Evolutionary conservation across 2,329 filamentous ascomycete species (phyloP).

Genomic region (Periconia sp.): DNA sequence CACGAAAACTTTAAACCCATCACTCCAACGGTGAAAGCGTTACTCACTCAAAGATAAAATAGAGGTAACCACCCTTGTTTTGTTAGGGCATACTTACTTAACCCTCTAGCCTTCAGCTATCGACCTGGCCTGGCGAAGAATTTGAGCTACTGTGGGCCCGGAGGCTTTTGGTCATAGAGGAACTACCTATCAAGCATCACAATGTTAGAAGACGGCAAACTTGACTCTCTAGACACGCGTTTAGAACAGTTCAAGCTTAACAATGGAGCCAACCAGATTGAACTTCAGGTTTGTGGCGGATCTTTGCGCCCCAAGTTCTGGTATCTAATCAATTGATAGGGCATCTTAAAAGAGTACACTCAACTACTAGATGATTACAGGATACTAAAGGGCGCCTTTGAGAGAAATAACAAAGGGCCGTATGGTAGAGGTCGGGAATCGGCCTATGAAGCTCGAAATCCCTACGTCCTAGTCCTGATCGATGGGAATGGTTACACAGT

Average conservation of each 20-base stretch:
- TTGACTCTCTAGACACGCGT: constrained; percentile 34
- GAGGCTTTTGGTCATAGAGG: too few relatives aligned
- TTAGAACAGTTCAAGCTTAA: constrained; percentile 34
- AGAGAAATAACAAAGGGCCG: constrained; percentile 56
- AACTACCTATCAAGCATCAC: constrained; percentile 2
- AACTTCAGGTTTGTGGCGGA: constrained; percentile 5
- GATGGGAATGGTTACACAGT: constrained; percentile 66
- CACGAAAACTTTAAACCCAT: too few relatives aligned
- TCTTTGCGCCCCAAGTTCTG: background rate
- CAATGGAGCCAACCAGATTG: constrained; percentile 25
- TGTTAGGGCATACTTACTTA: too few relatives aligned
- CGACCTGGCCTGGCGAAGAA: too few relatives aligned
- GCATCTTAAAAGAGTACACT: constrained; percentile 49
- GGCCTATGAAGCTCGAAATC: constrained; percentile 52
- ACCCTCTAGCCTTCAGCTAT: too few relatives aligned
- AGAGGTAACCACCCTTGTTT: too few relatives aligned
- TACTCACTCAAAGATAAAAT: too few relatives aligned
- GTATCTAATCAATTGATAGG: constrained; percentile 20
- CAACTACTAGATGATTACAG: constrained; percentile 61
- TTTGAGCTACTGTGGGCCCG: too few relatives aligned
- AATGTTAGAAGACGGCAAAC: constrained; percentile 32
- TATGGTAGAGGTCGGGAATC: constrained; percentile 32
- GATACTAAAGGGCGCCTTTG: constrained; percentile 62
- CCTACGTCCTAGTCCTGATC: constrained; percentile 66
- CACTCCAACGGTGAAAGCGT: too few relatives aligned